Base-by-base conservation (phyloP, 2,329 filamentous ascomycete species). In the Pseudogymnoascus sp. region DNA sequence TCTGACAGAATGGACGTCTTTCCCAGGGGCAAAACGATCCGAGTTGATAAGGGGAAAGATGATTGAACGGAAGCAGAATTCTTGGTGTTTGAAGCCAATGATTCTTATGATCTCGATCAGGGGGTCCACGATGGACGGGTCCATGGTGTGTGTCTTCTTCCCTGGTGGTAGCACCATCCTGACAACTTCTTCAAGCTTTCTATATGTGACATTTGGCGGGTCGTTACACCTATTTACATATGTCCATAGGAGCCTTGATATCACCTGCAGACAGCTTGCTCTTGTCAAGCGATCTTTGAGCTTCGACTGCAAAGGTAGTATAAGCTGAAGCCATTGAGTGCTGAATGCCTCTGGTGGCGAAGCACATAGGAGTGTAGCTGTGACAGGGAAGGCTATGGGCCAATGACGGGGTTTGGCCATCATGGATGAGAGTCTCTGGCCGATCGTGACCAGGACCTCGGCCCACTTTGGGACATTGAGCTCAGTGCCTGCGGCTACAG, bases 31-130 rank as follows among this genome's bases (percentile, higher is more conserved):
- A 73, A 97, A 95, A n/a, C 92, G 79, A 62, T 97, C 93, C 1
- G 92, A 91, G 72, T 96, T 96, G 72, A 99, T 89, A 38, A 99
- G 78, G 2, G 93, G 95, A 70, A 97, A 97, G n/a, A 99, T 91
- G 67, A 97, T 89, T 57, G 82, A 90, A 68, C 88, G 85, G 76
- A 97, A 96, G 76, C 93, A 97, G 67, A 96, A 88, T 70, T 99
- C 95, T 62, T 93, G 93, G 69, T 96, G 86, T 72, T 91, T 96
- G 78, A 89, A 97, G 2, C 93, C 96, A 71, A 99, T 92, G 71
- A 97, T 92, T 35, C 96, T 86, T 66, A 97, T 93, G 31, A 97
- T 86, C 71, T 97, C 93, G 64, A 97, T 93, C 68, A 97, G 78
- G 1, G 95, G 93, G 59, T 97, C 93, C 1, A 90, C 88, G 65